Conservation (phyloP, 306 rosid genomes). For the Corylus americana region DNA sequence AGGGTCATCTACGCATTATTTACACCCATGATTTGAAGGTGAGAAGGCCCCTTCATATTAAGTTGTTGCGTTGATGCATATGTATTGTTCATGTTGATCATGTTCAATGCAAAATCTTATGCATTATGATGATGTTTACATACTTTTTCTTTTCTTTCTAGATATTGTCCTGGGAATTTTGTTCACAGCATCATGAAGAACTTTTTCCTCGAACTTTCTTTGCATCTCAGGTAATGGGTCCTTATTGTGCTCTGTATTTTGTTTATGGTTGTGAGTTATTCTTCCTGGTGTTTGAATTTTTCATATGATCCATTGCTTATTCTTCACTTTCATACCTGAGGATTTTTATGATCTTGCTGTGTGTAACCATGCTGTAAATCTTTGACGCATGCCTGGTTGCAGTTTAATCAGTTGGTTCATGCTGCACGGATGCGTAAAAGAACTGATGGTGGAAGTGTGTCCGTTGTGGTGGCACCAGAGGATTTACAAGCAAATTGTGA, state of each 20-base stretch:
- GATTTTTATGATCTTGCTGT: constrained; percentile 13
- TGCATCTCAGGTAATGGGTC: constrained; percentile 34
- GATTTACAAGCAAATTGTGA: constrained; percentile 15
- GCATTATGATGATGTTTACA: neutral
- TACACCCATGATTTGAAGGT: constrained; percentile 43
- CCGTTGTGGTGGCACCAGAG: constrained; percentile 12
- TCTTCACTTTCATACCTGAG: neutral
- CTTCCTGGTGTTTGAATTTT: neutral
- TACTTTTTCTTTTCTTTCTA: neutral
- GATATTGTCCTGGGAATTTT: constrained; percentile 50
- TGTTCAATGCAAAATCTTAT: neutral
- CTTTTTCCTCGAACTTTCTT: constrained; percentile 36
- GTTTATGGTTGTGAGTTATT: neutral
- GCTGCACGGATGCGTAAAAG: constrained; percentile 30
- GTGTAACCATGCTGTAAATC: neutral
- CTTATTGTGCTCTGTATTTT: neutral
- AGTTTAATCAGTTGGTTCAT: constrained; percentile 37
- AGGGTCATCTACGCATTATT: constrained; percentile 42
- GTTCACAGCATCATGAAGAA: constrained; percentile 42
- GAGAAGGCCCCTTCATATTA: neutral
- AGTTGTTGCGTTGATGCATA: constrained; percentile 1
- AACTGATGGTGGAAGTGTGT: constrained; percentile 9
- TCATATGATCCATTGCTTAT: neutral
- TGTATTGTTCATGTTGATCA: neutral
- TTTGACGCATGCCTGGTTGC: constrained; percentile 3